Conservation (phyloP, 257 asterid species). For the Solanum virginianum region DNA sequence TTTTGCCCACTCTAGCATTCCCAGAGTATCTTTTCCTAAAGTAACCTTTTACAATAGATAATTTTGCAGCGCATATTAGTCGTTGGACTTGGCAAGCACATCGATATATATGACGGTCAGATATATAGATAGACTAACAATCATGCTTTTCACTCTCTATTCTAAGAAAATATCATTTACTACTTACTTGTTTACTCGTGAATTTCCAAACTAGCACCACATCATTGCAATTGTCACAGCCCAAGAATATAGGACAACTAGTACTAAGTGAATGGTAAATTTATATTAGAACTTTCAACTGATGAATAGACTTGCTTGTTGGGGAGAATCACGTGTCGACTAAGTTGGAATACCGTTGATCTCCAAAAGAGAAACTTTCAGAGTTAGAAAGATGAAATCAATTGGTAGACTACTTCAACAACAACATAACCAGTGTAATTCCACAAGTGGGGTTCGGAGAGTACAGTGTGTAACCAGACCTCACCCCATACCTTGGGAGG, state of each 20-base stretch:
- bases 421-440: too few relatives aligned
- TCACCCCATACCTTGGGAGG: too few relatives aligned
- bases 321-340: neutral
- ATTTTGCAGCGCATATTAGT: neutral
- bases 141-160: neutral
- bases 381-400: neutral
- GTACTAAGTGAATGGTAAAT: neutral
- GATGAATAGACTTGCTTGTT: neutral
- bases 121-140: neutral
- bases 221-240: neutral
- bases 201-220: neutral
- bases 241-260: neutral
- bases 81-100: neutral
- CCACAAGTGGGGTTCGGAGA: too few relatives aligned
- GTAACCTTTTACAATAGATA: neutral
- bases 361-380: neutral
- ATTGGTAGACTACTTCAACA: neutral
- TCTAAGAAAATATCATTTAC: neutral
- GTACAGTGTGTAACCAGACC: too few relatives aligned
- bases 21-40: neutral
- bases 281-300: neutral
- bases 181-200: neutral
- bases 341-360: neutral
- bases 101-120: neutral
- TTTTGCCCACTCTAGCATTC: neutral